Evolutionary conservation across 768 basidiomycete species (phyloP).

Genomic region (Lentinula sp.): DNA sequence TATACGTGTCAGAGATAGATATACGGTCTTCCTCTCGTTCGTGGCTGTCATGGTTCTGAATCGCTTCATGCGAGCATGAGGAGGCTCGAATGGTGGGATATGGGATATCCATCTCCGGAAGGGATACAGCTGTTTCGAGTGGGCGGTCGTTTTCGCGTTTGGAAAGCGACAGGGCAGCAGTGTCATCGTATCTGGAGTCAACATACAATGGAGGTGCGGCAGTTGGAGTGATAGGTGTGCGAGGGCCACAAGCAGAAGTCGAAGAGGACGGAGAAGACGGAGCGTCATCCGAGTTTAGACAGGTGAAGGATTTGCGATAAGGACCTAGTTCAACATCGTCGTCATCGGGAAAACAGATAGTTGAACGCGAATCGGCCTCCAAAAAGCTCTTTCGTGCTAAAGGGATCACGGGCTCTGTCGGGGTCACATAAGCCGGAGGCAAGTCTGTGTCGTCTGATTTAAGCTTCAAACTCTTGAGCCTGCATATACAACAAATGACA

Average conservation of each 20-base stretch:
- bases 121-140: not conserved
- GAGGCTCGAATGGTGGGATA: not conserved
- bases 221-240: not conserved
- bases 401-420: not conserved
- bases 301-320: not conserved
- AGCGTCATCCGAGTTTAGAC: not conserved
- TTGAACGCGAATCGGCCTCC: not conserved
- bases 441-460: not conserved
- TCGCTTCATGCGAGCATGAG: not conserved
- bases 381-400: not conserved
- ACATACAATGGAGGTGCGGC: not conserved
- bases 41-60: not conserved
- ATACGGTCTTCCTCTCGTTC: not conserved
- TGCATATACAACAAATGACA: not conserved
- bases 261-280: not conserved
- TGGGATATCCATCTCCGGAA: not conserved
- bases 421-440: not conserved
- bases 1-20: slow-evolving; percentile 1
- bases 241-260: not conserved
- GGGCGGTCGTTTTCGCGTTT: not conserved
- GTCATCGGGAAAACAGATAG: not conserved
- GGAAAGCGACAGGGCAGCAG: not conserved
- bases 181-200: not conserved
- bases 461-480: not conserved
- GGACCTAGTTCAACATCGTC: not conserved